Evolutionary conservation across 306 rosid genomes (phyloP).

Genomic region (Cicer pinnatifidum): DNA sequence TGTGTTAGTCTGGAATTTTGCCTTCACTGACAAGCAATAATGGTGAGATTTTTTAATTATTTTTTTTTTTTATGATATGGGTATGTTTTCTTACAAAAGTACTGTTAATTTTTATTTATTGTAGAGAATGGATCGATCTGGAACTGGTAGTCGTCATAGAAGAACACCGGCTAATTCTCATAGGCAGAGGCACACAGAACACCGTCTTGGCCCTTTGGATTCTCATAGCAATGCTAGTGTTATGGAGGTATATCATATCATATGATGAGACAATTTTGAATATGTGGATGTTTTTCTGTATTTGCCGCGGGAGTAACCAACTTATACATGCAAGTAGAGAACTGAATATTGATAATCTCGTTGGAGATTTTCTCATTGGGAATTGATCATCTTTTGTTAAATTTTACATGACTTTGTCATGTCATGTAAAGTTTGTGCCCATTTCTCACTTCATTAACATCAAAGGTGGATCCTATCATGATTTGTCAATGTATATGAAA

Average conservation of each 20-base stretch:
- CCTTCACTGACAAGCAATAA: neutral
- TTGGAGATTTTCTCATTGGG: neutral
- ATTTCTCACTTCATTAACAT: neutral
- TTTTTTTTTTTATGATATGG: neutral
- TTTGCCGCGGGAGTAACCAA: neutral
- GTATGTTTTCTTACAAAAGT: neutral
- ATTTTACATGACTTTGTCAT: neutral
- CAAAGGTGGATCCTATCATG: neutral
- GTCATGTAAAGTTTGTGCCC: neutral
- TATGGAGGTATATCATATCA: constrained; percentile 73
- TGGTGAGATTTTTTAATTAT: constrained; percentile 4
- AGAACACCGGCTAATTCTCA: constrained; percentile 76
- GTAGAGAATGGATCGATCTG: constrained; percentile 92
- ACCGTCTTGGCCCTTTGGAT: constrained; percentile 65
- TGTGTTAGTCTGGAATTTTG: constrained; percentile 18
- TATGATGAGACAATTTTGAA: neutral
- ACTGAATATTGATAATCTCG: constrained; percentile 10
- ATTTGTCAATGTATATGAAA: neutral
- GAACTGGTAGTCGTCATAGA: constrained; percentile 78
- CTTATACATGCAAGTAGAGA: neutral
- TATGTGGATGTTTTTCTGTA: neutral
- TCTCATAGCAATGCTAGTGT: constrained; percentile 80
- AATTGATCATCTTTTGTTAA: neutral
- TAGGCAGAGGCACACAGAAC: constrained; percentile 63
- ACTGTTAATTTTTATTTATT: constrained; percentile 22